Evolutionary conservation across 345 rosid genomes (phyloP), one percentile per base, ranked within the genome.

Genomic region (Hypericum androsaemum): DNA sequence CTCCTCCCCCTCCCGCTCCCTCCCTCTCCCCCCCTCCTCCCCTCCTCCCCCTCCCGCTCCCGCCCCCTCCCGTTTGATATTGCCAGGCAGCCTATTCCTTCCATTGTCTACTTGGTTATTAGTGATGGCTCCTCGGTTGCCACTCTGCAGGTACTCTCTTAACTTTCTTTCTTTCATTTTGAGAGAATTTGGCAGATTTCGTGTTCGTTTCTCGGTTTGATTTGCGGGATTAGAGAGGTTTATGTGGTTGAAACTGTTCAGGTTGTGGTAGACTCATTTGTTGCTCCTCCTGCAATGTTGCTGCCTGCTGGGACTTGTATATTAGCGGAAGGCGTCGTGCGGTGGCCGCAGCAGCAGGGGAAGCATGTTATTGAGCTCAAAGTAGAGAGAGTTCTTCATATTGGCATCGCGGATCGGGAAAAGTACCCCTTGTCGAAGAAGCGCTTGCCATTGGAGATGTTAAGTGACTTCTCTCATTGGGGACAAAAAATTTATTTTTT

Each of bases 81-180:
- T n/a, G n/a, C n/a, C n/a, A n/a, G n/a, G n/a, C 64, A 60, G 0
- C 58, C 58, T 11, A 39, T 49, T 32, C 52, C 69, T 17, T 58
- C 85, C 7, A 53, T 48, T 28, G 52, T 62, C 5, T 56, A 70
- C 71, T 67, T 87, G 64, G 63, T 39, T 57, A 71, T 87, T 52
- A 77, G 76, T 48, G 98, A 90, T 57, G 98, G 96, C 40, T 90
- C 98, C 37, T 80, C 76, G n/a, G 66, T 68, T 56, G 57, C 67
- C 10, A 68, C 45, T 63, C 82, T 87, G 42, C 87, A 57, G 95
- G 98, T 87, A 68, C 32, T 3, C 32, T 4, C n/a, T n/a, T n/a
- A n/a, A n/a, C n/a, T n/a, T 5, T 52, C 12, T 7, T 4, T 17
- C 15, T 41, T n/a, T 39, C 6, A 16, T 48, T 35, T 17, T 5